Conservation (phyloP, 441 rosid genomes). For the Isatis lusitanica region DNA sequence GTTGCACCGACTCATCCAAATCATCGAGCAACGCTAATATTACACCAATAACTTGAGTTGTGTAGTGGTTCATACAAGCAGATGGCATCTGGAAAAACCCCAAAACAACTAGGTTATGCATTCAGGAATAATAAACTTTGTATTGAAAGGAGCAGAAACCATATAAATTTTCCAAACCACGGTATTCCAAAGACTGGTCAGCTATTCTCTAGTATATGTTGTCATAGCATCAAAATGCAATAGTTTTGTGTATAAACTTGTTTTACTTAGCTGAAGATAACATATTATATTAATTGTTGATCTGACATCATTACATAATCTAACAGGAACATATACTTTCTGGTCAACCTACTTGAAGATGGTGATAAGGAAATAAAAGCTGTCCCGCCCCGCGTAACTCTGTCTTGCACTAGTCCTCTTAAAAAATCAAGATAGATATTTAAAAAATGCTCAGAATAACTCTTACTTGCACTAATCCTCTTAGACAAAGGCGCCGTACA, state of each 20-base stretch:
- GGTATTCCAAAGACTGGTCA: neutral
- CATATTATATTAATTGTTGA: neutral
- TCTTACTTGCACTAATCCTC: constrained; percentile 92
- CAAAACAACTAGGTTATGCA: constrained; percentile 7
- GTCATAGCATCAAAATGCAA: constrained; percentile 5
- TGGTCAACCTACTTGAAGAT: neutral
- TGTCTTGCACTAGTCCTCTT: constrained; percentile 21
- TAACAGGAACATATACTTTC: neutral
- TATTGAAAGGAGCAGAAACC: constrained; percentile 8
- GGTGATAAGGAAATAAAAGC: neutral
- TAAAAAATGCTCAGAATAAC: constrained; percentile 6
- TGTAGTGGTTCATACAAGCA: constrained; percentile 70
- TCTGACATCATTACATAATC: constrained; percentile 6
- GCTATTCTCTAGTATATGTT: constrained; percentile 15
- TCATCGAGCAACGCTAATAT: constrained; percentile 94
- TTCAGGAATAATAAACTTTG: constrained; percentile 14
- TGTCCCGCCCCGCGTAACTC: neutral
- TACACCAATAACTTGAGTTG: constrained; percentile 85
- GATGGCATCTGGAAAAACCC: constrained; percentile 76
- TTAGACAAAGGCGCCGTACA: constrained; percentile 92
- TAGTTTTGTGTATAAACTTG: neutral
- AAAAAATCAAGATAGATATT: constrained; percentile 18
- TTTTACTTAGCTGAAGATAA: neutral
- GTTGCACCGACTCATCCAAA: constrained; percentile 86
- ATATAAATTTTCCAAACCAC: neutral